Base-by-base conservation (phyloP, 2,329 filamentous ascomycete genomes). In the Pseudogymnoascus sp. region DNA sequence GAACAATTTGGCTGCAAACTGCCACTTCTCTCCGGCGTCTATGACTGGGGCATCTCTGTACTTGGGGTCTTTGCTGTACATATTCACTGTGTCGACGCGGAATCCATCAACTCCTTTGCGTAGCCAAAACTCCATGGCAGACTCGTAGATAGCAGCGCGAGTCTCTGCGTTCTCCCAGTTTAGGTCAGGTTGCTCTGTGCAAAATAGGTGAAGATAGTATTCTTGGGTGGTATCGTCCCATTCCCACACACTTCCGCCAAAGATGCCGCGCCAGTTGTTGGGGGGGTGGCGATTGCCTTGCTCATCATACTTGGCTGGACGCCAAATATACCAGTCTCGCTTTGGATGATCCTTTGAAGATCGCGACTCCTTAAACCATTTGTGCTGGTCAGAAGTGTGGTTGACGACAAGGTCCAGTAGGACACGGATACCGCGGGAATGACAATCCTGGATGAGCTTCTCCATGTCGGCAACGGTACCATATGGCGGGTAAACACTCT, bases 81-180 rank as follows among this genome's bases (percentile, higher is more conserved):
- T 82, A 73, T 90, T 90, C 73, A 90, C 87, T 0, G 87, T 86
- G 69, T 91, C 88, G 74, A 90, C 82, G n/a, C 88, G 81, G 77
- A 90, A 91, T 3, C 88, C 88, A 56, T 88, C 84, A 0, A 89
- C 86, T 2, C 89, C 90, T 33, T 84, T 82, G 59, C 89, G 78
- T 0, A 95, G 81, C 91, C 91, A 95, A 72, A 93, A 95, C 31
- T 83, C 81, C 82, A 93, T 89, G 4, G 88, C 81, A 14, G 83
- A 81, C 35, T 87, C 80, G 72, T 91, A 89, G 6, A 93, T 85
- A 1, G 89, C 90, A 53, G 83, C 76, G 14, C 89, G 82, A 0
- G 88, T 83, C 8, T 82, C 83, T 0, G 80, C 79, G 64, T 87
- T 89, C 70, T 93, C 88, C 89, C 90, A 95, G 75, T 95, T 95